A percentile compares a stretch with the other conserved stretches of the same genome.
Conservation (phyloP, 73 alveolate genomes). For the Uronychia binucleata region DNA sequence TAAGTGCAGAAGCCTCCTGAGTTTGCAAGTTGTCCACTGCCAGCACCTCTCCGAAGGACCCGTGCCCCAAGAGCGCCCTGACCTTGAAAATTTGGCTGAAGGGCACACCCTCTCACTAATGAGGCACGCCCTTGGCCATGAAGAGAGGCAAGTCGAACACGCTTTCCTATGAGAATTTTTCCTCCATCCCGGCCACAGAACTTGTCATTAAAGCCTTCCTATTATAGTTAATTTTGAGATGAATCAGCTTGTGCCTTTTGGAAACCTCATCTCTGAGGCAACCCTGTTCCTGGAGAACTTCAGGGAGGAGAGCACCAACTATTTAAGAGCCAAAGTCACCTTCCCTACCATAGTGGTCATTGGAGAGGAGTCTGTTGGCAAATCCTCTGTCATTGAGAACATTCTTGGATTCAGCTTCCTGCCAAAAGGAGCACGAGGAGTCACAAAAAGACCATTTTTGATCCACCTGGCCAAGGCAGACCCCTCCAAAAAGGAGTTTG, state of each 20-base stretch:
- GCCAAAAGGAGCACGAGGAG: conserved; percentile 95
- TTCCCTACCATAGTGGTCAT: background rate
- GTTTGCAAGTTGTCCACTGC: background rate
- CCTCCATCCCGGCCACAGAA: background rate
- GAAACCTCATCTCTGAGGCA: background rate
- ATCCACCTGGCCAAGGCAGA: conserved; percentile 55
- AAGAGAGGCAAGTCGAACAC: background rate
- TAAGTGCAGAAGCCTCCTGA: background rate
- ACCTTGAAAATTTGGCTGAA: background rate
- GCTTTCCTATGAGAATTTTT: background rate
- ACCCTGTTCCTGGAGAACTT: background rate
- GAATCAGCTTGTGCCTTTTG: background rate
- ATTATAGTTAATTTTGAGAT: too few species aligned
- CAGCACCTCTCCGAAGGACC: background rate
- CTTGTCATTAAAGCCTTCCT: background rate
- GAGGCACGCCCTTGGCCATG: background rate
- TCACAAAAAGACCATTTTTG: conserved; percentile 91
- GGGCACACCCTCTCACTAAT: background rate
- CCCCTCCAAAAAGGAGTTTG: background rate
- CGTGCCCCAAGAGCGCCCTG: background rate
- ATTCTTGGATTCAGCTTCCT: conserved; percentile 91
- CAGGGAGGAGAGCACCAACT: background rate
- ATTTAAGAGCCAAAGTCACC: background rate
- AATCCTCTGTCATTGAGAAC: conserved; percentile 89
- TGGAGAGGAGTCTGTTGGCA: conserved; percentile 29